Base-by-base conservation (phyloP, 1,284 basidiomycete genomes). In the Cryptococcus sp. region DNA sequence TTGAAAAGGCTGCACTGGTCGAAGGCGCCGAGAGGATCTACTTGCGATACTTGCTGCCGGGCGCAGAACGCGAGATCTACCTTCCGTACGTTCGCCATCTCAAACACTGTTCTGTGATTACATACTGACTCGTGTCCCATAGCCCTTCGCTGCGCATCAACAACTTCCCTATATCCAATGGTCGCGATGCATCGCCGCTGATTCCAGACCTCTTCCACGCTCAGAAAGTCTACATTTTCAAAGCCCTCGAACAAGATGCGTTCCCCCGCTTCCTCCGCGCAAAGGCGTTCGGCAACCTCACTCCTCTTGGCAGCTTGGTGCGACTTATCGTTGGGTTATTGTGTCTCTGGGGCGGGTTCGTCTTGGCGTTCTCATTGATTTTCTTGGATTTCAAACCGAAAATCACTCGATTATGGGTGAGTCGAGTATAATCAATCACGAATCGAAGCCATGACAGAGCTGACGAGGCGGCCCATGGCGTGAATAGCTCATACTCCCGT, bases 211-310 rank as follows among this genome's bases (percentile, higher is more conserved):
- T 98, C 83, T 99, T 97, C 81, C 92, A 98, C 75, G 82, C 87
- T 2, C 95, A 98, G 80, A 98, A 99, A 81, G 91, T 96, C 73
- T 97, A 96, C 74, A 93, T 94, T 72, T 96, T 95, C 83, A 85
- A 91, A 54, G 92, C 92, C 5, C 95, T 97, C 88, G 94, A 97
- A 76, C 89, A 93, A 78, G 93, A 97, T 72, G 90, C 91, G n/a
- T 98, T 95, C 82, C 92, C 93, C 47, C 85, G 93, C 3, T 99
- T 99, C 84, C 81, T 99, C 54, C 85, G 95, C 56, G 87, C 91
- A 5, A 99, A 99, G 80, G 93, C 94, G 10, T 99, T 98, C 74
- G 92, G 93, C 44, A 99, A 99, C 78, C 81, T 99, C 56, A 97
- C 94, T 0, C 93, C 93, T 11, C 84, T 95, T 60, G 90, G 88